Conservation (phyloP, 441 rosid genomes). For the Geranium incanum region DNA sequence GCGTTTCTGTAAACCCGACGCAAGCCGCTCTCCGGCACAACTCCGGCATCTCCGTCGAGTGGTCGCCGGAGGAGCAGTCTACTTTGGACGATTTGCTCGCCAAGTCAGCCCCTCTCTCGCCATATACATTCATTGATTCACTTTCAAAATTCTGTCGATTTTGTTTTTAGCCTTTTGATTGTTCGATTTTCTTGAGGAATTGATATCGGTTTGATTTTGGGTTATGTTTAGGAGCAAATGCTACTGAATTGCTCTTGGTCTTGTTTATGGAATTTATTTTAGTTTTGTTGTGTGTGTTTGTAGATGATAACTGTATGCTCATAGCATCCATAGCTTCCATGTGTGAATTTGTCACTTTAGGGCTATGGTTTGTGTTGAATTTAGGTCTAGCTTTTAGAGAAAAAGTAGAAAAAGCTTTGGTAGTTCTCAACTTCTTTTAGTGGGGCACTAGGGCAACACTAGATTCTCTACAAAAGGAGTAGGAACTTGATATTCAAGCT, state of each 20-base stretch:
- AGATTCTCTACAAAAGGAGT: not conserved
- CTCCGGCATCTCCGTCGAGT: constrained; percentile 54
- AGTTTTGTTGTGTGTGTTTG: not conserved
- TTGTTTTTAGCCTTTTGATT: not conserved
- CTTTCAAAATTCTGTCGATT: too few species aligned
- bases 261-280: not conserved
- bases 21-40: constrained; percentile 51
- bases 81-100: constrained; percentile 53
- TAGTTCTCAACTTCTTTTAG: not conserved
- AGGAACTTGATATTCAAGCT: not conserved
- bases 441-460: not conserved
- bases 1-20: constrained; percentile 39
- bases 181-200: not conserved
- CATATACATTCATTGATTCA: too few species aligned
- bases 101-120: constrained; percentile 28
- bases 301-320: not conserved
- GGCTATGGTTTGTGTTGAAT: not conserved
- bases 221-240: not conserved
- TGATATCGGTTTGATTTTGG: not conserved
- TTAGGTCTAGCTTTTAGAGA: not conserved
- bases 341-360: not conserved
- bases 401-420: not conserved
- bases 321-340: not conserved
- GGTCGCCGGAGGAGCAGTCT: constrained; percentile 65
- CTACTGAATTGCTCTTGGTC: not conserved